Conservation (phyloP, 139 green algal species). For the Raphidocelis subcapitata region DNA sequence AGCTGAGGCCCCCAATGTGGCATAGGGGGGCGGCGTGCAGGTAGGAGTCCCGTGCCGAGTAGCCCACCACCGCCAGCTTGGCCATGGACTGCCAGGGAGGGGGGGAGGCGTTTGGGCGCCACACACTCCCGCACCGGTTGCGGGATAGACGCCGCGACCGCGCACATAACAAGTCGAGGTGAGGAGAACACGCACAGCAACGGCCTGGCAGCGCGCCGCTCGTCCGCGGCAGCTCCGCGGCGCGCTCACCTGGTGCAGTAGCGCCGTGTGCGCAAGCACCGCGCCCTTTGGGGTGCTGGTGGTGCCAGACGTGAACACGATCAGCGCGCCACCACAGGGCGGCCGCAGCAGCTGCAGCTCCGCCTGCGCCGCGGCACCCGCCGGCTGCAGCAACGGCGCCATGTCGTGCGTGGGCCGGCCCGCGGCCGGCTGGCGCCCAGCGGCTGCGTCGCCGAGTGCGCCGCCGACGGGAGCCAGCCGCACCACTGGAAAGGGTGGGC, state of each 20-base stretch:
- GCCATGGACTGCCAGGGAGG: conserved; percentile 58
- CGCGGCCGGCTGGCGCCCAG: no score
- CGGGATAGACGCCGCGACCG: no score
- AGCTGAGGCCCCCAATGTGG: conserved; percentile 86
- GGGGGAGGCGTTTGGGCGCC: conserved; percentile 22
- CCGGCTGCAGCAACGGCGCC: no score
- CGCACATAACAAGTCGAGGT: no score
- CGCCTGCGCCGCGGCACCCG: not conserved
- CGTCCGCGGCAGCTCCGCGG: no score
- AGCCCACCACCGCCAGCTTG: conserved; percentile 74
- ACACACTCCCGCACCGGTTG: no score
- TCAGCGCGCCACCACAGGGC: conserved; percentile 25
- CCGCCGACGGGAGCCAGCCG: no score
- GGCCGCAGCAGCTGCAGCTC: conserved; percentile 38
- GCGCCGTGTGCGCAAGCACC: conserved; percentile 53
- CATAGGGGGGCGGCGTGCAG: conserved; percentile 88
- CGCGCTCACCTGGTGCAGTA: conserved; percentile 31
- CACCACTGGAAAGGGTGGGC: no score
- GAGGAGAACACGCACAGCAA: no score
- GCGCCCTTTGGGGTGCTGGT: conserved; percentile 69
- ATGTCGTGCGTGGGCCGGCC: no score
- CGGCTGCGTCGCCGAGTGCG: no score
- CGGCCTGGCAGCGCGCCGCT: no score
- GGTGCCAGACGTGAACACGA: conserved; percentile 69
- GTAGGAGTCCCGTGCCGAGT: conserved; percentile 71